Conservation (phyloP, 352 stramenopile species). For the Globisporangium parvum region DNA sequence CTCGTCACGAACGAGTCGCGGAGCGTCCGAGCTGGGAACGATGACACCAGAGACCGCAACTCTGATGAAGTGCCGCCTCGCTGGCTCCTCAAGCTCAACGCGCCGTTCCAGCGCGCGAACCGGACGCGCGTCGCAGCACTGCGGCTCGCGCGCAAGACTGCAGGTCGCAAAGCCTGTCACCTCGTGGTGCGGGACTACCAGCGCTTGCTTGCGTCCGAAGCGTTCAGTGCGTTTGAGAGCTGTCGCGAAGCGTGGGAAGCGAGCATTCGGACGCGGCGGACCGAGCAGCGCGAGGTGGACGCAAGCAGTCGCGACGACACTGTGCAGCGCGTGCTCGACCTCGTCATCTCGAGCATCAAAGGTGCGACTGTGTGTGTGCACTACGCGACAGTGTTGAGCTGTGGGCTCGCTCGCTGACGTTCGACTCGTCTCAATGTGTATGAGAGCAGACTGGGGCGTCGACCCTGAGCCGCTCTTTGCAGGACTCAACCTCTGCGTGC, state of each 20-base stretch:
- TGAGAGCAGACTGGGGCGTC: constrained; percentile 49
- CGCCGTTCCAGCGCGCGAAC: constrained; percentile 49
- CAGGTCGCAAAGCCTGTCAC: constrained; percentile 34
- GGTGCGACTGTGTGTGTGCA: constrained; percentile 12
- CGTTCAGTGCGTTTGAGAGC: constrained; percentile 36
- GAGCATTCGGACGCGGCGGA: constrained; percentile 21
- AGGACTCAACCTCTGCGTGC: constrained; percentile 55
- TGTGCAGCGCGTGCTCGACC: constrained; percentile 41
- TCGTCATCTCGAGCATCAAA: constrained; percentile 57
- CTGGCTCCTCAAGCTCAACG: constrained; percentile 56
- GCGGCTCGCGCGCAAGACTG: constrained; percentile 26
- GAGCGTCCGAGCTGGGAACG: neutral
- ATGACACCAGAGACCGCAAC: no score
- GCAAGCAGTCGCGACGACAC: constrained; percentile 34
- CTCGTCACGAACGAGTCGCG: constrained; percentile 1
- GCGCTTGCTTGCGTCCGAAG: constrained; percentile 16
- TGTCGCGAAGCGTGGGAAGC: constrained; percentile 46
- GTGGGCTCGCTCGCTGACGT: neutral
- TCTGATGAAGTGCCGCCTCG: constrained; percentile 30
- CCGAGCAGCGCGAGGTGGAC: constrained; percentile 19
- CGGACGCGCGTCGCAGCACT: constrained; percentile 34
- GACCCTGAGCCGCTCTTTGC: constrained; percentile 62
- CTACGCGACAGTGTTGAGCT: neutral
- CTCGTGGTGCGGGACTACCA: constrained; percentile 47
- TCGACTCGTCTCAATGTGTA: neutral